Evolutionary conservation across 208 protist genomes (phyloP).

Genomic region (Endotrypanum monterogeii): DNA sequence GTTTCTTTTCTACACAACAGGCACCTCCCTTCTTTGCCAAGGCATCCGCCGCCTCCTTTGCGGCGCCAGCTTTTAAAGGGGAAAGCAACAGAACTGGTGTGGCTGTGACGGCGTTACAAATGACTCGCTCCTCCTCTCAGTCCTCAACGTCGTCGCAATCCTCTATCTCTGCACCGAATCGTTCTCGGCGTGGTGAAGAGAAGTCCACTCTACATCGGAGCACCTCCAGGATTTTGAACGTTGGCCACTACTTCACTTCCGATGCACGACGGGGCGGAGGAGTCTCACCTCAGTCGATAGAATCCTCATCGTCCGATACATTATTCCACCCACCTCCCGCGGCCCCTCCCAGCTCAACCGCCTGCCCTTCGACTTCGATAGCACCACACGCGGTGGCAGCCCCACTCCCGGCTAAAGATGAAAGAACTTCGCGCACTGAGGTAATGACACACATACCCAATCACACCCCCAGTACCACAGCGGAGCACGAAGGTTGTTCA

Average conservation of each 20-base stretch:
- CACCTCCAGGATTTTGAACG: background rate
- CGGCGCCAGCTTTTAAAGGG: background rate
- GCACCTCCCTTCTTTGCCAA: constrained; percentile 25
- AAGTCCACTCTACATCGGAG: background rate
- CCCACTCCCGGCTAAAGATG: background rate
- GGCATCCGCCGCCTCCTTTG: background rate
- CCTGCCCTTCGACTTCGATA: background rate
- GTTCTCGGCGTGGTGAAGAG: background rate
- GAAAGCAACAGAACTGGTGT: background rate
- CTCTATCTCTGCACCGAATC: background rate
- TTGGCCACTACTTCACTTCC: background rate
- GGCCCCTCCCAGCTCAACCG: background rate
- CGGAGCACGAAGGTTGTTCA: background rate
- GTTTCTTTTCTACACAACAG: constrained; percentile 4
- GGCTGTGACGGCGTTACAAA: constrained; percentile 3
- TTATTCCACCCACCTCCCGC: constrained; percentile 7
- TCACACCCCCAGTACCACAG: background rate
- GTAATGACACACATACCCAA: background rate
- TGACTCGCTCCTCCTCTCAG: constrained; percentile 18
- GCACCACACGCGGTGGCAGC: background rate
- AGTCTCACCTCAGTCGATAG: constrained; percentile 7
- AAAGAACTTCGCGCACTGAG: background rate
- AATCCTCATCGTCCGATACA: constrained; percentile 19
- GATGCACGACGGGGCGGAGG: background rate
- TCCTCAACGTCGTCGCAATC: constrained; percentile 16